phyloP scores from a whole-genome alignment of 495 filamentous ascomycete genomes.

The Penicillium roqueforti region DNA sequence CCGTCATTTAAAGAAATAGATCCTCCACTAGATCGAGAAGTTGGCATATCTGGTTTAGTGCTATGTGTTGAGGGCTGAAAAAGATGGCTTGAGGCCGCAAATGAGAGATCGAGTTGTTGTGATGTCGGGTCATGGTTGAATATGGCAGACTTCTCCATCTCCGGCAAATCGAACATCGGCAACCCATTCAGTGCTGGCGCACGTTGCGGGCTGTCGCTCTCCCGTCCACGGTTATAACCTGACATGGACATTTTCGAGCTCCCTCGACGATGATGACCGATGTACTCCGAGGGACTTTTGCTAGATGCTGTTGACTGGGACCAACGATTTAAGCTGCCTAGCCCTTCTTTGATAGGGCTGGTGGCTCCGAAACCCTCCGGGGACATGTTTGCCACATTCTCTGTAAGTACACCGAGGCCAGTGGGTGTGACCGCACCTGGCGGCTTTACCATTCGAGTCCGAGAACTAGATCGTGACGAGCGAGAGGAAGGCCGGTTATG shows the following conservation, averaged over 20 bases:
- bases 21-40: slow-evolving; percentile 23
- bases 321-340: slow-evolving; percentile 78
- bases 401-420: slow-evolving; percentile 19
- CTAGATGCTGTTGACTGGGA: slow-evolving; percentile 74
- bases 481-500: slow-evolving; percentile 22
- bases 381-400: slow-evolving; percentile 13
- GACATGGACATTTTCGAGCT: slow-evolving; percentile 54
- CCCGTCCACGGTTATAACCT: slow-evolving; percentile 15
- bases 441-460: slow-evolving; percentile 19
- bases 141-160: slow-evolving; percentile 21
- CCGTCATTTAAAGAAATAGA: slow-evolving; percentile 24
- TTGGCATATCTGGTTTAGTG: slow-evolving; percentile 8
- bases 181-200: slow-evolving; percentile 10
- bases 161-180: slow-evolving; percentile 21
- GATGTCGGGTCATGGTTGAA: slow-evolving; percentile 16
- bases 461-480: slow-evolving; percentile 22
- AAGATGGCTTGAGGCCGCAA: slow-evolving; percentile 21
- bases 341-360: slow-evolving; percentile 55
- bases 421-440: slow-evolving; percentile 17
- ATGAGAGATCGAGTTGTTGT: slow-evolving; percentile 24
- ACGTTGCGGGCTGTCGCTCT: slow-evolving; percentile 18
- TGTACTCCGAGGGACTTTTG: slow-evolving; percentile 47
- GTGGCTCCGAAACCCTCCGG: slow-evolving; percentile 23
- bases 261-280: slow-evolving; percentile 42
- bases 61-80: slow-evolving; percentile 21